These are phyloP conservation scores for Aspergillus ustus DNA, from an alignment of 2,329 filamentous ascomycete species.

Conservation along the genomic window DNA sequence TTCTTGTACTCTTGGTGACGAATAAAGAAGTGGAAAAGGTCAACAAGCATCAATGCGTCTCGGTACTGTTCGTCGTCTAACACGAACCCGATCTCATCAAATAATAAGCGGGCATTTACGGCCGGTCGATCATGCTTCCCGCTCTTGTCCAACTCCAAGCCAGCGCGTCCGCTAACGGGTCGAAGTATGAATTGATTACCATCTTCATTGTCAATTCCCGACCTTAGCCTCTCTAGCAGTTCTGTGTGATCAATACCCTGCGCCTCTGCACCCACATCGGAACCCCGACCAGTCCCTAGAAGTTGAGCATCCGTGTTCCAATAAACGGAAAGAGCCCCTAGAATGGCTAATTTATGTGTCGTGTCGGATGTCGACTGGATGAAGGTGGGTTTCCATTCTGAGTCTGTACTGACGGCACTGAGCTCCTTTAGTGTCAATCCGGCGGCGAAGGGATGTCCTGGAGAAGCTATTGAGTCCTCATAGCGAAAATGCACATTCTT, in stretches of 20 bases:
- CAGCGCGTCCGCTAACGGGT: conserved; percentile 92
- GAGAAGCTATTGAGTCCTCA: conserved; percentile 94
- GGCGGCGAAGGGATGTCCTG: conserved; percentile 91
- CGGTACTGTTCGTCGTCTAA: conserved; percentile 97
- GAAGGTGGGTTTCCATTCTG: conserved; percentile 93
- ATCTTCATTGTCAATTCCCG: conserved; percentile 76
- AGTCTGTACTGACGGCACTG: conserved; percentile 94
- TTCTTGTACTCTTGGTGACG: conserved; percentile 97
- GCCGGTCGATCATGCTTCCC: conserved; percentile 78
- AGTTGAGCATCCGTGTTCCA: conserved; percentile 95
- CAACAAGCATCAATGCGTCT: conserved; percentile 96
- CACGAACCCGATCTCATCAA: conserved; percentile 97
- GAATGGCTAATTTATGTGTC: conserved; percentile 90
- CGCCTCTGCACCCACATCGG: conserved; percentile 60
- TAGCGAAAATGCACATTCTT: conserved; percentile 99
- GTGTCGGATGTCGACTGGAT: conserved; percentile 82
- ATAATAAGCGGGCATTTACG: conserved; percentile 87
- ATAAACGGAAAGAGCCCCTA: conserved; percentile 90
- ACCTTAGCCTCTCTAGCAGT: conserved; percentile 75
- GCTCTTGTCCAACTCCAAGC: conserved; percentile 93
- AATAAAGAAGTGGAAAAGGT: conserved; percentile 98
- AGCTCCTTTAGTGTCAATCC: conserved; percentile 94
- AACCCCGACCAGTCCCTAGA: conserved; percentile 79
- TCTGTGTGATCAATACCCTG: conserved; percentile 71
- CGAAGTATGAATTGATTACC: conserved; percentile 94